Percentiles rank a stretch among this genome's conserved stretches.
These are phyloP conservation scores for Arthrobotrys musiformis DNA, from an alignment of 2,329 filamentous ascomycete genomes.

Conservation along the genomic window DNA sequence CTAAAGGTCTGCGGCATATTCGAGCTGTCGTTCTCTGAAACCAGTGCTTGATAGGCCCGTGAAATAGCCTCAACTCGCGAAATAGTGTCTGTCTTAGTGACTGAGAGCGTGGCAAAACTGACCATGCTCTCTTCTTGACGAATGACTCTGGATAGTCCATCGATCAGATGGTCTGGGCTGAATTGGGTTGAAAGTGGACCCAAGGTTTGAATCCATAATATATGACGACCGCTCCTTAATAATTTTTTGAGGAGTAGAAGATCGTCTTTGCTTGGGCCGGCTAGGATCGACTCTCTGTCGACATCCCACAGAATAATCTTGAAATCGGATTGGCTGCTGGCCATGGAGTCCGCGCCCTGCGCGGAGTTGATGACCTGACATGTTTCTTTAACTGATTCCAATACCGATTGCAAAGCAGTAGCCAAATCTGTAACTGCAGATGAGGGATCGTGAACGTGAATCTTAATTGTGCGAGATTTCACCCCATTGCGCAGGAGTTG, in stretches of 20 bases:
- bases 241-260: neutral
- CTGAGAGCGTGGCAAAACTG: constrained; percentile 33
- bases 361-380: too few relatives aligned
- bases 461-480: too few relatives aligned
- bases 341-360: too few relatives aligned
- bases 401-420: too few relatives aligned
- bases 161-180: too few relatives aligned
- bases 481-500: too few relatives aligned
- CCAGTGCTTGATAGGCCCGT: neutral
- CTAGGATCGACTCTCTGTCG: neutral
- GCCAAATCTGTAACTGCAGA: too few relatives aligned
- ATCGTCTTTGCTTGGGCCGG: neutral
- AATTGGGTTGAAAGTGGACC: neutral
- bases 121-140: constrained; percentile 35
- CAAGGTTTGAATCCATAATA: constrained; percentile 37
- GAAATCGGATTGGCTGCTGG: neutral
- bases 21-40: neutral
- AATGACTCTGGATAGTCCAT: constrained; percentile 29
- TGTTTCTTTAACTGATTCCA: too few relatives aligned
- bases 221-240: neutral
- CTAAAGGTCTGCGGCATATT: constrained; percentile 24
- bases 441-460: too few relatives aligned
- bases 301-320: constrained; percentile 39
- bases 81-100: neutral
- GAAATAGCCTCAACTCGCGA: constrained; percentile 6